Evolutionary conservation across 176 grass and related monocot species (phyloP), one percentile per base, ranked within the genome.

Genomic region (Olyra latifolia): DNA sequence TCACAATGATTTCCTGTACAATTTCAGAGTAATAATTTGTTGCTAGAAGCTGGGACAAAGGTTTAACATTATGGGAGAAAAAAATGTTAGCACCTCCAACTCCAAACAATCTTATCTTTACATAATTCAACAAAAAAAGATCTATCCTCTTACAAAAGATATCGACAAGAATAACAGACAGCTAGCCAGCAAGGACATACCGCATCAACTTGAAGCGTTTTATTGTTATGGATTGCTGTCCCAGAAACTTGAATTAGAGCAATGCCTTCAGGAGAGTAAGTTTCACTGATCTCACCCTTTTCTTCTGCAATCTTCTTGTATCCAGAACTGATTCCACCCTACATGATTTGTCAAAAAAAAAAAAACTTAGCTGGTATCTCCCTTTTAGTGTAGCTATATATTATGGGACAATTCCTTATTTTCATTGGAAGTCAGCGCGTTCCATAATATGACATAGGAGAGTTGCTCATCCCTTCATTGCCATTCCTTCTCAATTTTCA

Each of bases 181-280:
- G 19, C 14, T 56, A 84, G 61, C 67, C 15, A 69, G 19, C 14
- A 48, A 66, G 22, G 32, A 53, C 35, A 79, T 98, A 98, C 92
- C 95, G 83, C 53, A 57, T 98, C 95, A 70, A 98, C 95, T 85
- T 98, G 95, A 88, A 94, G 50, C 29, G 86, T 82, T 82, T 98
- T 98, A 60, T 91, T 94, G 75, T 91, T 98, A 80, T 98, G 95
- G 20, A 66, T 69, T 45, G 80, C 86, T 80, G 83, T 94, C 55
- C 85, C 95, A 83, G 89, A 98, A 74, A 98, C 60, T 76, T 64
- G 92, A 45, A 94, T 72, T 47, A 98, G 92, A 82, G 95, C 91
- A 74, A 98, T 94, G 73, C 85, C 83, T 80, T 92, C 95, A 77
- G 89, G 42, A 23, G 80, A 84, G 80, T 94, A 98, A 38, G 83